Evolutionary conservation across 208 protist species (phyloP), one percentile per base, ranked within the genome.

Genomic region (Leishmania aethiopica): DNA sequence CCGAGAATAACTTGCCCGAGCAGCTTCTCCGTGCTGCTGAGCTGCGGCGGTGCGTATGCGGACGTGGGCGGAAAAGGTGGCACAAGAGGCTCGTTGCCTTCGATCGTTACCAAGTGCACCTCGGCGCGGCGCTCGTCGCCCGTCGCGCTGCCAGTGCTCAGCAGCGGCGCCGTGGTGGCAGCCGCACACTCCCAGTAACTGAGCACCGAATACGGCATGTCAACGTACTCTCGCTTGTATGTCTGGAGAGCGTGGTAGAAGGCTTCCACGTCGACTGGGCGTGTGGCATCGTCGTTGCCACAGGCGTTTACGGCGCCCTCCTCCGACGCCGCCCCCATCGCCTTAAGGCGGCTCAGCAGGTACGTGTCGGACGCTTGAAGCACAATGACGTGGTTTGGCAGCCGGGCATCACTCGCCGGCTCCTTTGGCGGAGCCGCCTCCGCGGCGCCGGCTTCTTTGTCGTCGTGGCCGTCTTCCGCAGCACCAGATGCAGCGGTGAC

Each of bases 161-260:
- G 81, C 42, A 81, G 89, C n/a, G 90, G 75, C 1, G 79, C 45
- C 8, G 77, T 83, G 11, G 88, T 81, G 1, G 86, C 90, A 22
- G 89, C 92, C 17, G 92, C 92, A 77, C 91, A 94, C 87, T 98
- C 95, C 75, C 93, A 95, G 84, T 91, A 98, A 78, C 89, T 92
- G 37, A 91, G 78, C 42, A 98, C 81, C 22, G 91, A 93, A 80
- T 95, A 93, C n/a, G 90, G 80, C 5, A 85, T 79, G 75, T 95
- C 85, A 35, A 89, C 72, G 78, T 91, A 91, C 86, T 97, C 88
- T 53, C 79, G 86, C 45, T 89, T 81, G 83, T 92, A 95, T 22
- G 82, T 71, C 7, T 83, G 86, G 78, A 97, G 53, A 35, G 85
- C 77, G 53, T 88, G 85, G 62, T 97, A 89, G 83, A 97, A 97